Base-by-base conservation (phyloP, 2,329 filamentous ascomycete genomes). In the Calonectria pseudoreteaudii region DNA sequence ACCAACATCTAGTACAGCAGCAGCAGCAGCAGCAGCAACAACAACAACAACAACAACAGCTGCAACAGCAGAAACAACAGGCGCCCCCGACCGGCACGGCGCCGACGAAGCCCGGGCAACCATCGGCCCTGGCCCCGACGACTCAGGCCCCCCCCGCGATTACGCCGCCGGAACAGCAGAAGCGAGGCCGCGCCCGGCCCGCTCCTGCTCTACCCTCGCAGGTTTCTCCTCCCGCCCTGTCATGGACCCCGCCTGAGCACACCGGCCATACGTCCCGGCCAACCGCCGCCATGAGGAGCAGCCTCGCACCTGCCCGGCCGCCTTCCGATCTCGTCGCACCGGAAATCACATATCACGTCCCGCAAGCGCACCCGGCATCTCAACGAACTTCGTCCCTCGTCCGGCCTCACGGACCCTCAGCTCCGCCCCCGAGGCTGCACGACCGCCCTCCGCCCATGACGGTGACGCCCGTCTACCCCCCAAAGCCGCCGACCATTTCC, bases 331-430 rank as follows among this genome's bases (percentile, higher is more conserved):
- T 86, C 20, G 83, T 85, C 73, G 83, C 84, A 18, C 85, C 85
- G n/a, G 84, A 86, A 70, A 85, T 85, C 66, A 84, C 83, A 38
- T 86, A 86, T 70, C 85, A 86, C 68, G 82, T 83, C 2, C 82
- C 84, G 20, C 84, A 86, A 26, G 77, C 81, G 34, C 80, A 81
- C 65, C 18, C 77, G 72, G 75, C 79, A 74, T 56, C 77, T 71
- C 77, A 74, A 23, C 74, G 75, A 28, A 75, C 75, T 7, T 83
- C 84, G 9, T 80, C 83, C 44, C 77, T 85, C 36, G 80, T 84
- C 58, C 78, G 82, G 56, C 83, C 83, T 52, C 82, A 84, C 71
- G 84, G 82, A 18, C 83, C 83, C 4, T 79, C 80, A 14, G 78
- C 82, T 23, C 80, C 82, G 26, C 81, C 80, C 16, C 82, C 84